These are phyloP conservation scores for Diplodia seriata DNA, from an alignment of 2,329 filamentous ascomycete species.

Conservation along the genomic window DNA sequence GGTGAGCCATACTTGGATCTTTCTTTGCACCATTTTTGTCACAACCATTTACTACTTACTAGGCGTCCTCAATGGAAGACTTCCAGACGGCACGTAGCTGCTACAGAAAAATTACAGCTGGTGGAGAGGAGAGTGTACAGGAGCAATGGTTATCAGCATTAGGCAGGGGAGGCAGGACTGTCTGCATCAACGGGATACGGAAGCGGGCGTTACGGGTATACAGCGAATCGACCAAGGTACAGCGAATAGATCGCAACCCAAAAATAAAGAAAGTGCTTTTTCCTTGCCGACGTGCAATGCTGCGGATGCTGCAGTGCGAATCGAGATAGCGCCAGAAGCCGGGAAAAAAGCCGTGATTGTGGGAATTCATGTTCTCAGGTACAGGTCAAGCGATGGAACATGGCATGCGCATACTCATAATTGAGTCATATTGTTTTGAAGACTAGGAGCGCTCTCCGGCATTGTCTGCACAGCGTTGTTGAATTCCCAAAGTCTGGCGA, in stretches of 20 bases:
- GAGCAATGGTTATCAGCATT: constrained; percentile 20
- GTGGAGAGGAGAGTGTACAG: constrained; percentile 18
- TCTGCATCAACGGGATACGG: constrained; percentile 25
- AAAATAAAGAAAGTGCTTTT: constrained; percentile 26
- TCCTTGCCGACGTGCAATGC: background rate
- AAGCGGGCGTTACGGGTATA: constrained; percentile 26
- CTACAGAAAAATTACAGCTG: constrained; percentile 11
- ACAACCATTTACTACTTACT: background rate
- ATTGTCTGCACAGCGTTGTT: background rate
- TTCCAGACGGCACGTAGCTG: background rate
- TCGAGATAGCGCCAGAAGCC: constrained; percentile 12
- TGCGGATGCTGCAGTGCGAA: constrained; percentile 17
- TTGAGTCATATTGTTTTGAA: background rate
- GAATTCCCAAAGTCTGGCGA: background rate
- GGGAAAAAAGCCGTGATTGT: background rate
- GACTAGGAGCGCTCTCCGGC: background rate
- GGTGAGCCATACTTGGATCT: constrained; percentile 13
- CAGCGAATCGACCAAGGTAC: constrained; percentile 13
- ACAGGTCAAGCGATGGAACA: background rate
- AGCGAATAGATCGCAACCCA: constrained; percentile 29
- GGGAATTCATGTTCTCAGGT: background rate
- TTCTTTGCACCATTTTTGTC: constrained; percentile 2
- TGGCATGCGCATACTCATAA: background rate
- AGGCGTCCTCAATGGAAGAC: background rate
- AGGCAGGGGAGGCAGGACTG: constrained; percentile 9